A percentile compares a stretch with the other conserved stretches of the same genome.
Evolutionary conservation across 306 rosid genomes (phyloP).

Genomic region (Pyrus betulifolia): DNA sequence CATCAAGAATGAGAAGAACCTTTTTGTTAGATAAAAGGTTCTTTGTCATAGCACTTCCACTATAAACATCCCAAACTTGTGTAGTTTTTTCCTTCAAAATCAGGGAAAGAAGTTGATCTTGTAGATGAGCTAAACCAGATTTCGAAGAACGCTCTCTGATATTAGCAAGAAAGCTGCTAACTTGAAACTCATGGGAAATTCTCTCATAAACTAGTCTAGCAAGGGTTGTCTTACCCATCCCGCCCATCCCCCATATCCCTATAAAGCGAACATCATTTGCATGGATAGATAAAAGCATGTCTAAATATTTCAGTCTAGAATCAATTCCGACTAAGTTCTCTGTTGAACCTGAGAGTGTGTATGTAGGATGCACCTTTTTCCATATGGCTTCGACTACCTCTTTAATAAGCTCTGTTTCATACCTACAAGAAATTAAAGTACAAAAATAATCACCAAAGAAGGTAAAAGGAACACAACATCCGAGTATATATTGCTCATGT

Average conservation of each 20-base stretch:
- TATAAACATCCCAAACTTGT: background rate
- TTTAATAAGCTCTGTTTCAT: background rate
- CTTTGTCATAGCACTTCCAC: background rate
- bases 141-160: background rate
- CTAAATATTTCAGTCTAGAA: background rate
- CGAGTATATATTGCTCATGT: background rate
- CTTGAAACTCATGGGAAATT: too few relatives aligned
- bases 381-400: background rate
- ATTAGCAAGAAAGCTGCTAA: background rate
- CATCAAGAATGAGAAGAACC: background rate
- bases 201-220: too few relatives aligned
- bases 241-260: too few relatives aligned
- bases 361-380: background rate
- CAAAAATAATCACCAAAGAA: too few relatives aligned
- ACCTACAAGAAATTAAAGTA: background rate
- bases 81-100: background rate
- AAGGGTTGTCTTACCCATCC: too few relatives aligned
- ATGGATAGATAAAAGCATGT: background rate
- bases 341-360: background rate
- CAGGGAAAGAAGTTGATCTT: slow-evolving; percentile 11
- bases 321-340: too few relatives aligned
- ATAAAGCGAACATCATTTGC: background rate
- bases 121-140: slow-evolving; percentile 12
- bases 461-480: background rate
- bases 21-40: slow-evolving; percentile 11